Evolutionary conservation across 306 rosid species (phyloP), one percentile per base, ranked within the genome.

Genomic region (Castanea mollissima): DNA sequence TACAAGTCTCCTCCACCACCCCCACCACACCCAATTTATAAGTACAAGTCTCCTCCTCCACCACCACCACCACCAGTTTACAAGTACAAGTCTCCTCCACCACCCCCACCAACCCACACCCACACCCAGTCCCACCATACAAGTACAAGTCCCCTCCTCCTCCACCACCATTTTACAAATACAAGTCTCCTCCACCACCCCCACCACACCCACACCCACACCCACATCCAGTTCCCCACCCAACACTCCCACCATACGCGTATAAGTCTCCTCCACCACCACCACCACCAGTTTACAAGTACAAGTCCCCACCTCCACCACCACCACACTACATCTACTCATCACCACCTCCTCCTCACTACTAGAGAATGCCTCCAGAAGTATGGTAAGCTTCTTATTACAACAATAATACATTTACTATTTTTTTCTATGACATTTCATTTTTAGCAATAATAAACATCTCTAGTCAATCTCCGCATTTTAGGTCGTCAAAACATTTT

Each of bases 331-430:
- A 88, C 79, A 3, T 81, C 83, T 92, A 90, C 68, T 55, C 90
- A 10, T 90, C 97, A 46, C 97, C 97, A 60, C 97, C 97, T 63
- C 97, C 97, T 55, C 95, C 97, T 31, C 80, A 87, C 86, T 58
- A 74, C 70, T 90, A 88, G 92, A 85, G 32, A 76, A 52, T 73
- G 73, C 32, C 62, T 64, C 31, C 29, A 71, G 41, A 80, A 59
- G 73, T 58, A 62, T 86, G 89, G 97, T 87, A 77, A 88, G 80
- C 76, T 78, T 52, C 73, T 35, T 41, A 18, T 7, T 29, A 27
- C 13, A 54, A 32, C 29, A 19, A 21, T 25, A 60, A 21, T 25
- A 52, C 38, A 16, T 69, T 75, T 6, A 4, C 25, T 25, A 38
- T 38, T 44, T 7, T 27, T 27, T 21, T 49, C 12, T 38, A 6